Base-by-base conservation (phyloP, 2,329 filamentous ascomycete species). In the Colletotrichum trifolii region DNA sequence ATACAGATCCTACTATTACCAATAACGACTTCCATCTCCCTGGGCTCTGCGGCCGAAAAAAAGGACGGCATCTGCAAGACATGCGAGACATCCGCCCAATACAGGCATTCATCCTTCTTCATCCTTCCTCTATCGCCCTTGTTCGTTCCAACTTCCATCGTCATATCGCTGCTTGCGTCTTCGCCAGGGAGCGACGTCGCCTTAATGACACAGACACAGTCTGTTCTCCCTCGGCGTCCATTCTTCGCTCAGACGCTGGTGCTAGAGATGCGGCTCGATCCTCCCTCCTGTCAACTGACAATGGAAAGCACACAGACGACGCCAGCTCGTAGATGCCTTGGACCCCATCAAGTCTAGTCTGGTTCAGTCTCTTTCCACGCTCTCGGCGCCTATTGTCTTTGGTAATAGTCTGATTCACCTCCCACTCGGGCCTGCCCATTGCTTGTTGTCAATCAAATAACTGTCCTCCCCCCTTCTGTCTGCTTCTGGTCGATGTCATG, bases 251-350 rank as follows among this genome's bases (percentile, higher is more conserved):
- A 48, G 52, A 57, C 46, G 48, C 43, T 42, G 42, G 25, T 38
- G 58, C 58, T 42, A 62, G 34, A 54, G 39, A 25, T 46, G 34
- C 61, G 45, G 50, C 50, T 65, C 52, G 52, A 60, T 34, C 48
- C 52, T 65, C 52, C 62, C 62, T 65, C 50, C 50, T 47, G 57
- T 36, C 57, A 61, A 36, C 39, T 56, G 35, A 7, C 36, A 39
- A 12, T 40, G 35, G 15, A 12, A 34, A 17, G 56, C n/a, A 55
- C 25, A 45, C 50, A 50, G 57, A 61, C 50, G 40, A 49, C 50
- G 40, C 61, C 57, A 64, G 48, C 35, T 39, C 42, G 34, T 46
- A 52, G 39, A 56, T 38, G 33, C 25, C 25, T 25, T 25, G 25
- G 25, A 6, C 15, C 52, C 53, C 12, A 42, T n/a, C 40, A 36